Conservation (phyloP, 257 asterid species). For the Parsonsia alboflavescens region DNA sequence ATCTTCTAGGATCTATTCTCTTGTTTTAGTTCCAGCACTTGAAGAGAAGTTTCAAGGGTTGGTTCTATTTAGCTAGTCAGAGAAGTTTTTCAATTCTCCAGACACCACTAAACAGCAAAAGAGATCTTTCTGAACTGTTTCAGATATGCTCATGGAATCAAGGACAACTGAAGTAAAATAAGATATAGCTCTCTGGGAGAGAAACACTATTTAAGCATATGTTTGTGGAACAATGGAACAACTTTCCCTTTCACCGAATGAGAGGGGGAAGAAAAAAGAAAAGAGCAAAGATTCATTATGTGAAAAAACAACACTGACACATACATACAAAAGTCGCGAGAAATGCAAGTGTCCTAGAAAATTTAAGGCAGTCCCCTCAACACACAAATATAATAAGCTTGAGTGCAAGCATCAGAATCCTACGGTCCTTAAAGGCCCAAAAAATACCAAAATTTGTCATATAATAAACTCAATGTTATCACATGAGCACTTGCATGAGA, state of each 20-base stretch:
- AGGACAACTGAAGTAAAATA: not conserved
- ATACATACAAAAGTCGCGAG: not conserved
- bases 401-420: slow-evolving; percentile 56
- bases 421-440: slow-evolving; percentile 42
- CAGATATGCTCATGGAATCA: not conserved
- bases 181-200: slow-evolving; percentile 8
- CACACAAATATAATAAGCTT: slow-evolving; percentile 32
- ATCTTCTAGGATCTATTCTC: slow-evolving; percentile 6
- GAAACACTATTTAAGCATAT: slow-evolving; percentile 29
- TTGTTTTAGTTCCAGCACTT: not conserved
- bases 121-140: not conserved
- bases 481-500: slow-evolving; percentile 35
- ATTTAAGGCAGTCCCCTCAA: slow-evolving; percentile 25
- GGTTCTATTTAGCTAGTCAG: not conserved
- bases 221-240: slow-evolving; percentile 20
- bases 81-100: not conserved
- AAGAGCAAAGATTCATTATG: slow-evolving; percentile 36
- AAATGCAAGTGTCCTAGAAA: slow-evolving; percentile 14
- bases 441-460: slow-evolving; percentile 23
- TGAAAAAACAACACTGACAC: slow-evolving; percentile 38
- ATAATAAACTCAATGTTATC: slow-evolving; percentile 37
- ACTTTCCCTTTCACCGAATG: slow-evolving; percentile 22
- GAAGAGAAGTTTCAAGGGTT: not conserved
- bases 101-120: not conserved
- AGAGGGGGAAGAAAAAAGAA: not conserved